A percentile compares a stretch with the other conserved stretches of the same genome.
phyloP scores from a whole-genome alignment of 2,329 filamentous ascomycete species.

The Diaporthe aspalathi region DNA sequence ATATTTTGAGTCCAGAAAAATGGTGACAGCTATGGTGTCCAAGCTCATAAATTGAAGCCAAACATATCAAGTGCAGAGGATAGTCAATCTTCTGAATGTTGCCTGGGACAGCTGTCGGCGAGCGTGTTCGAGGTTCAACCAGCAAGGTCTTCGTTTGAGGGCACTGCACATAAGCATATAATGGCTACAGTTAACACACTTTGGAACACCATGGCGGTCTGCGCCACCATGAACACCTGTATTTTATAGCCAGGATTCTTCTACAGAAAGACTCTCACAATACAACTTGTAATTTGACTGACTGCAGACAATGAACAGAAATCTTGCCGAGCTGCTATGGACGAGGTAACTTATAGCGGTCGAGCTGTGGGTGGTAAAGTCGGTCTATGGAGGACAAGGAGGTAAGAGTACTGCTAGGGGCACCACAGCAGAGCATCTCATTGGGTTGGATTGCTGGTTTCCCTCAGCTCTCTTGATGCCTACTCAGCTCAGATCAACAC shows the following conservation, averaged over 20 bases:
- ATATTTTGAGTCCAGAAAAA: not conserved
- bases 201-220: not conserved
- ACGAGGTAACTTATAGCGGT: too few species aligned
- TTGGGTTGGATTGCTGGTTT: too few species aligned
- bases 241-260: not conserved
- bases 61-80: not conserved
- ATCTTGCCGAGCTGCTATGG: not conserved
- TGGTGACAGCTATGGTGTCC: rapidly evolving
- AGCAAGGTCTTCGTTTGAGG: too few species aligned
- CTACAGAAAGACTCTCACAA: rapidly evolving
- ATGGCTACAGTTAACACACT: not conserved
- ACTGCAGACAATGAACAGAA: not conserved
- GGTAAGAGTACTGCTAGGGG: too few species aligned
- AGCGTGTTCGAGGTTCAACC: too few species aligned
- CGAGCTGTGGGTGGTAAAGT: too few species aligned
- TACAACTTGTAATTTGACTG: not conserved
- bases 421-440: too few species aligned
- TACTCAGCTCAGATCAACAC: too few species aligned
- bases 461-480: too few species aligned
- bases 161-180: too few species aligned
- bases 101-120: not conserved
- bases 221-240: not conserved
- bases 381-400: too few species aligned
- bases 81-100: not conserved
- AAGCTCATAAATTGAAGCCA: not conserved